Evolutionary conservation across 495 filamentous ascomycete genomes (phyloP).

Genomic region (Hypoxylon lenormandii): DNA sequence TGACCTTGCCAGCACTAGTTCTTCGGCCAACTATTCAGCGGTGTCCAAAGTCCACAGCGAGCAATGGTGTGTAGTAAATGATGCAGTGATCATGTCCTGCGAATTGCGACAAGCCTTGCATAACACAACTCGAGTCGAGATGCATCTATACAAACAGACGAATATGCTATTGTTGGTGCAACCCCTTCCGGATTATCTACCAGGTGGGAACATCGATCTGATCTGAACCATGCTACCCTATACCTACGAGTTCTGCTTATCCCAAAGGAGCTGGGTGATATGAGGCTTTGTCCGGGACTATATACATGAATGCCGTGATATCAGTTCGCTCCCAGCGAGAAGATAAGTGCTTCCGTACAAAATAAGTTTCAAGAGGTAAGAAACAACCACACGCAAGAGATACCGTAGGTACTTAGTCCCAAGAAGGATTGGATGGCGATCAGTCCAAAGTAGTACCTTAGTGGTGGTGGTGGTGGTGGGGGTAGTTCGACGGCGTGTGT

Average conservation of each 20-base stretch:
- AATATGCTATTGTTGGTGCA: conserved; percentile 10
- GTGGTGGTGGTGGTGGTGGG: conserved; percentile 29
- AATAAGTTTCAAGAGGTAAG: conserved; percentile 3
- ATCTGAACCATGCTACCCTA: not conserved
- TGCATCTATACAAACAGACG: conserved; percentile 20
- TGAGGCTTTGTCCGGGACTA: not conserved
- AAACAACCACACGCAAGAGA: conserved; percentile 20
- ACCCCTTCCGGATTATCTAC: conserved; percentile 21
- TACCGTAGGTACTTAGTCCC: conserved; percentile 17
- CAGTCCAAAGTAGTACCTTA: conserved; percentile 8
- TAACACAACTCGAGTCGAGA: conserved; percentile 17
- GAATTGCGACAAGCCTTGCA: conserved; percentile 20
- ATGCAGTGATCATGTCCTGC: conserved; percentile 3
- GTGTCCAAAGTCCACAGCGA: conserved; percentile 6
- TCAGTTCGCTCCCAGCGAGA: not conserved
- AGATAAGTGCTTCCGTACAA: not conserved
- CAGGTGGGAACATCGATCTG: conserved; percentile 20
- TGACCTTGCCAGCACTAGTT: not conserved
- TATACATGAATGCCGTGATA: not conserved
- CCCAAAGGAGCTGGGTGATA: conserved; percentile 1
- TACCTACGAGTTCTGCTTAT: conserved; percentile 1
- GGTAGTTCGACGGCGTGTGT: conserved; percentile 38
- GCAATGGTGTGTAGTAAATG: not conserved
- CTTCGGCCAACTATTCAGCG: conserved; percentile 5
- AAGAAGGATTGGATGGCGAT: conserved; percentile 24